These are phyloP conservation scores for Linum usitatissimum DNA, from an alignment of 345 rosid genomes.

Conservation along the genomic window DNA sequence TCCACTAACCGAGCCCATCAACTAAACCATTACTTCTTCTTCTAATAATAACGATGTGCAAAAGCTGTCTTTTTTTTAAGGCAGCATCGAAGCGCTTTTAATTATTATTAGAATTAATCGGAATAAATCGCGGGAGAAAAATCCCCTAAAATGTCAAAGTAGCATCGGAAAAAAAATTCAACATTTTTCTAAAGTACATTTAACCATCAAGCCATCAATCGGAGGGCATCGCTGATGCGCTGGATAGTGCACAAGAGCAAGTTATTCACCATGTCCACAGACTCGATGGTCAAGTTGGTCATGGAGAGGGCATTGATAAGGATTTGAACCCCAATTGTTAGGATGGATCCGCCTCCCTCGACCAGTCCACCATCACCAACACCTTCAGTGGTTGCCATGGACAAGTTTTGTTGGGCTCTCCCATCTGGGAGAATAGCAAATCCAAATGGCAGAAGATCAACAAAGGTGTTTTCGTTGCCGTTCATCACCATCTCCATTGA, in stretches of 20 bases:
- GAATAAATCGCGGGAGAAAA: no score
- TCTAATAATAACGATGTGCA: no score
- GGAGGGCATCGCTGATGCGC: constrained; percentile 43
- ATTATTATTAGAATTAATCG: no score
- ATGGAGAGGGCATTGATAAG: constrained; percentile 32
- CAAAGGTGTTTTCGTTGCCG: constrained; percentile 37
- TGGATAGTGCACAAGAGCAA: constrained; percentile 48
- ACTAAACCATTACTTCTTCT: no score
- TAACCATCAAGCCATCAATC: neutral
- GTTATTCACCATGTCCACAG: constrained; percentile 46
- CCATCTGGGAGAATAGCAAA: constrained; percentile 42
- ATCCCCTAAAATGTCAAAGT: no score
- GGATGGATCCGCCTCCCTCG: constrained; percentile 38
- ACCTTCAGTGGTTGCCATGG: constrained; percentile 2
- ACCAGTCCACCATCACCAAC: constrained; percentile 14
- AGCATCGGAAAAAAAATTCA: no score
- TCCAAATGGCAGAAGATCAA: constrained; percentile 53
- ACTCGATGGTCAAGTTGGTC: constrained; percentile 40
- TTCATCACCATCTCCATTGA: constrained; percentile 31
- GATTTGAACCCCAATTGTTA: constrained; percentile 52
- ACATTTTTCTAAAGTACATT: no score
- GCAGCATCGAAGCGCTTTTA: no score
- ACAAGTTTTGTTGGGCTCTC: no score
- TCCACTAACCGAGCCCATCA: no score
- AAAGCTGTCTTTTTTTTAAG: no score